Base-by-base conservation (phyloP, 1,139 yeast species). In the Arxiozyma slooffiae region DNA sequence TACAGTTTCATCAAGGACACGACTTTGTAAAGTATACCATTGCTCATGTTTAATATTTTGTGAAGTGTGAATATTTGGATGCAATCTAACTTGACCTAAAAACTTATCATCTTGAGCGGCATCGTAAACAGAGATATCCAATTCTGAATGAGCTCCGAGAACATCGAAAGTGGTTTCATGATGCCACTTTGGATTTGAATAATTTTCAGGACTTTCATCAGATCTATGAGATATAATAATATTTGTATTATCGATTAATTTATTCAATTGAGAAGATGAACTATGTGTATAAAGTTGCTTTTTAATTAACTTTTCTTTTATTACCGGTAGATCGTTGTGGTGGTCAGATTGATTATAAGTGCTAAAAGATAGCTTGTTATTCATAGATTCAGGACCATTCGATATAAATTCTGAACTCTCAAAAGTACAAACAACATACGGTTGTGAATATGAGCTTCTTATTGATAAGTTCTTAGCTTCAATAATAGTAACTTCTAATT, bases 161-260 rank as follows among this genome's bases (percentile, higher is more conserved):
- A 92, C 96, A 67, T 92, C 98, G 64, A 92, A 92, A 34, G 80
- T 80, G 8, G 97, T 94, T 63, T 86, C 88, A 66, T 89, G 95
- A 63, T 85, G 84, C 96, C 97, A 89, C 39, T 78, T 73, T 42
- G 58, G 55, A 42, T 54, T 55, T 16, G 56, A 41, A 46, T 48
- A 39, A 43, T 47, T 46, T 4, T 21, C n/a, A 22, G 43, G 40
- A 41, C 30, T 41, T 17, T 42, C 45, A 44, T 54, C 54, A 8
- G 55, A 41, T 30, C 51, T 42, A 38, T 44, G 41, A n/a, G 34
- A 16, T 22, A 42, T 36, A 39, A 30, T 44, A 17, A 44, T 41
- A 23, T 40, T 47, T 26, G 34, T 22, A 18, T 38, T 34, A 21
- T 47, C 50, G 36, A 38, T 48, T 43, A 68, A 58, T 57, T 72